Conservation (phyloP, 306 rosid species). For the Aeschynomene evenia region DNA sequence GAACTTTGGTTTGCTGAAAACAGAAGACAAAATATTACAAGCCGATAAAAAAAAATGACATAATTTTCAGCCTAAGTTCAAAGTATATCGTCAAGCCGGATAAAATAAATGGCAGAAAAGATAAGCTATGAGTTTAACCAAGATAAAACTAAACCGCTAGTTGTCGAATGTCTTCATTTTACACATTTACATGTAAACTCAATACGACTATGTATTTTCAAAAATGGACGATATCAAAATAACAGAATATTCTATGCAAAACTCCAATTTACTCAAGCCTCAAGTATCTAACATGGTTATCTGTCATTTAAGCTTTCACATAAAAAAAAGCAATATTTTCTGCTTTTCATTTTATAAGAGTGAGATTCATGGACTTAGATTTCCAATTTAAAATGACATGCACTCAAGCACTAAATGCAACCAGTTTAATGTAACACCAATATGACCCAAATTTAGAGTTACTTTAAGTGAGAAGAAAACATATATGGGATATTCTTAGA, state of each 20-base stretch:
- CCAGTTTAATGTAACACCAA: slow-evolving; percentile 12
- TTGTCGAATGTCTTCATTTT: neutral
- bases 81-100: slow-evolving; percentile 13
- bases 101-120: slow-evolving; percentile 17
- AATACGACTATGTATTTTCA: slow-evolving; percentile 19
- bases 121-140: slow-evolving; percentile 5
- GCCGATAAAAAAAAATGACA: neutral
- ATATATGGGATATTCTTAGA: neutral
- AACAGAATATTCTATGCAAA: slow-evolving; percentile 10
- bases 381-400: slow-evolving; percentile 1
- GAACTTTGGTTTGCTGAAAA: slow-evolving; percentile 61
- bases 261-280: neutral
- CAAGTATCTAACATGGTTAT: slow-evolving; percentile 1
- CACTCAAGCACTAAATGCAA: slow-evolving; percentile 22
- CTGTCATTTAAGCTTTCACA: slow-evolving; percentile 1
- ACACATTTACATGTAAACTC: slow-evolving; percentile 7
- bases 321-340: neutral
- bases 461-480: slow-evolving; percentile 4
- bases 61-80: neutral
- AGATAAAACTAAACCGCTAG: slow-evolving; percentile 1
- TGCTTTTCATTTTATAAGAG: neutral
- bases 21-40: slow-evolving; percentile 17
- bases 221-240: neutral
- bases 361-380: slow-evolving; percentile 1
- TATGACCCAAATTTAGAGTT: slow-evolving; percentile 27